Evolutionary conservation across 805 yeast species (phyloP).

Genomic region (Pichia manshurica): DNA sequence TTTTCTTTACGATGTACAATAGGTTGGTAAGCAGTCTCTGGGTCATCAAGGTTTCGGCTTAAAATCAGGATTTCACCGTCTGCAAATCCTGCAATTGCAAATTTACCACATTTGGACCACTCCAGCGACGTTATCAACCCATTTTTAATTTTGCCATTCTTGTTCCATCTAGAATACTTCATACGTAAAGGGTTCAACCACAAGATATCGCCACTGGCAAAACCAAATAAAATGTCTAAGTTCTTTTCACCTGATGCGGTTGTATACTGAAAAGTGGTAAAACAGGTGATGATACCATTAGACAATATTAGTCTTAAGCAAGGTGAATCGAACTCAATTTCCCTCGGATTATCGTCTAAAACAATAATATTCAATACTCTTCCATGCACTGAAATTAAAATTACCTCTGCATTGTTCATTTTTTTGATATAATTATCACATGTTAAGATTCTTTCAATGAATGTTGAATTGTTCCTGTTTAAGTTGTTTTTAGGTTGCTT

Average conservation of each 20-base stretch:
- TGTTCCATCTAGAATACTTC: constrained; percentile 48
- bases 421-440: constrained; percentile 29
- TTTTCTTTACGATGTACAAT: constrained; percentile 24
- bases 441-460: constrained; percentile 29
- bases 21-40: constrained; percentile 23
- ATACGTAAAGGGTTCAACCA: constrained; percentile 50
- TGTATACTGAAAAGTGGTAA: constrained; percentile 29
- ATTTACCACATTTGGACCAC: constrained; percentile 44
- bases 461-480: constrained; percentile 31
- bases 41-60: constrained; percentile 46
- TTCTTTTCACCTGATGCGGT: constrained; percentile 27
- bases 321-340: constrained; percentile 40
- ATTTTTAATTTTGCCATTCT: constrained; percentile 38
- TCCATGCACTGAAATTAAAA: constrained; percentile 44
- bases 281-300: constrained; percentile 35
- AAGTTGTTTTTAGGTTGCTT: constrained; percentile 29
- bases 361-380: constrained; percentile 44
- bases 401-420: constrained; percentile 23
- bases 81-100: constrained; percentile 52
- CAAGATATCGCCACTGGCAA: constrained; percentile 60
- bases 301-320: constrained; percentile 38
- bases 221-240: constrained; percentile 54
- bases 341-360: constrained; percentile 32
- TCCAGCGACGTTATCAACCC: constrained; percentile 40
- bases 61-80: constrained; percentile 57